Conservation (phyloP, 208 protist genomes). For the Balamuthia mandrillaris region DNA sequence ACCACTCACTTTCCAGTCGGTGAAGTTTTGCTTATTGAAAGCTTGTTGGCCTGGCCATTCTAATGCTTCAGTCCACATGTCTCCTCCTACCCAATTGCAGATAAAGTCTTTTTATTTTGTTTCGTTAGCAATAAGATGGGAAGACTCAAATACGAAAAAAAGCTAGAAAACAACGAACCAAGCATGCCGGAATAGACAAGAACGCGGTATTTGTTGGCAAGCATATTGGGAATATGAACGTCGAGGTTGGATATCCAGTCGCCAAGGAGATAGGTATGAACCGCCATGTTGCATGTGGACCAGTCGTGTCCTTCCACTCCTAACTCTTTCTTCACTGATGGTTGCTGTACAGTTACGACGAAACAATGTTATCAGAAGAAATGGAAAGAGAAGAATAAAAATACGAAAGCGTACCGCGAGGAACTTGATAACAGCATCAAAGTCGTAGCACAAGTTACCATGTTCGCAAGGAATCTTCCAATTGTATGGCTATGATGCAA, state of each 20-base stretch:
- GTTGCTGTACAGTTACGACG: background rate
- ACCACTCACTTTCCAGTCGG: background rate
- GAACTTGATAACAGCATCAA: background rate
- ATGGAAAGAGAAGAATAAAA: background rate
- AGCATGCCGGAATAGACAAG: slow-evolving; percentile 15
- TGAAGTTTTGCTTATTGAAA: background rate
- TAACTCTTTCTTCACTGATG: background rate
- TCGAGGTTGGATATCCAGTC: slow-evolving; percentile 11
- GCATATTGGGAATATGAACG: slow-evolving; percentile 6
- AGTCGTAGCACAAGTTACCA: slow-evolving; percentile 4
- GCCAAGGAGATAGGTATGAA: background rate
- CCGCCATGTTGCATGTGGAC: background rate
- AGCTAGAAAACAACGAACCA: background rate
- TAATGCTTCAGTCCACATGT: background rate
- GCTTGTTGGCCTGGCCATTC: background rate
- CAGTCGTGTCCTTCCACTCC: background rate
- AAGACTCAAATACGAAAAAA: background rate
- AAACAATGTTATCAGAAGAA: background rate
- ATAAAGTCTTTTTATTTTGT: too few species aligned
- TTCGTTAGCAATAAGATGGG: background rate
- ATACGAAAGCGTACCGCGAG: background rate
- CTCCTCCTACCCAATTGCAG: slow-evolving; percentile 18
- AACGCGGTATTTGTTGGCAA: slow-evolving; percentile 11
- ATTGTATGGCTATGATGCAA: background rate
- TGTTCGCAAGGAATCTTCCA: slow-evolving; percentile 1